Evolutionary conservation across 345 rosid genomes (phyloP), one percentile per base, ranked within the genome.

Genomic region (Rhodomyrtus tomentosa): DNA sequence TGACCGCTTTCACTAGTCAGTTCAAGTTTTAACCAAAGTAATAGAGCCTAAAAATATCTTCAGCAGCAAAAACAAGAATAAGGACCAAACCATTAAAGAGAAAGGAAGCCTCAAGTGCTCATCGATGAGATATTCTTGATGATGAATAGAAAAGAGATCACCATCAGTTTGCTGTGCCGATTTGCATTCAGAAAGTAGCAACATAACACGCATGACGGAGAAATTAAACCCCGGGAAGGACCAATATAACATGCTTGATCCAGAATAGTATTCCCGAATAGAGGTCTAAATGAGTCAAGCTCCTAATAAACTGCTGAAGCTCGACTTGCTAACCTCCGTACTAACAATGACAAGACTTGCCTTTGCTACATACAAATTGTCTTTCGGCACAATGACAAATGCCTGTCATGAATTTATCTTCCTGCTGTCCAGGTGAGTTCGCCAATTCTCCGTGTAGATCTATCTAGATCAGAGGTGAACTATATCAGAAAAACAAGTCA

Each of bases 341-440:
- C 73, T 59, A 29, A 59, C 73, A 59, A 3, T 16, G 73, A 59
- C 73, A 59, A 59, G 38, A 85, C 92, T 84, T 88, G 84, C 98
- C 98, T 94, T 93, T 40, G 95, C 93, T 82, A 93, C 92, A 80
- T 91, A 95, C 98, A 96, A 95, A 82, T 90, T 90, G 84, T 92
- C 96, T 88, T 92, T 92, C 55, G 98, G 98, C 82, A 89, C 95
- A 88, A 88, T 90, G 82, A 95, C 92, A 86, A 95, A 95, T 87
- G 98, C 93, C 90, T 95, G 98, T 98, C 99, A 97, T 85, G 99
- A 95, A 90, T 95, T 95, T 95, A 91, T 95, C 99, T 91, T 95
- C 98, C 81, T 86, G 86, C 84, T 95, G 94, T 83, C 96, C 98
- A 24, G 98, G 99, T 56, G 96, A 94, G 91, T 97, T 95, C 45